Base-by-base conservation (phyloP, 192 early-diverging fungal genomes). In the Lunasporangiospora selenospora region DNA sequence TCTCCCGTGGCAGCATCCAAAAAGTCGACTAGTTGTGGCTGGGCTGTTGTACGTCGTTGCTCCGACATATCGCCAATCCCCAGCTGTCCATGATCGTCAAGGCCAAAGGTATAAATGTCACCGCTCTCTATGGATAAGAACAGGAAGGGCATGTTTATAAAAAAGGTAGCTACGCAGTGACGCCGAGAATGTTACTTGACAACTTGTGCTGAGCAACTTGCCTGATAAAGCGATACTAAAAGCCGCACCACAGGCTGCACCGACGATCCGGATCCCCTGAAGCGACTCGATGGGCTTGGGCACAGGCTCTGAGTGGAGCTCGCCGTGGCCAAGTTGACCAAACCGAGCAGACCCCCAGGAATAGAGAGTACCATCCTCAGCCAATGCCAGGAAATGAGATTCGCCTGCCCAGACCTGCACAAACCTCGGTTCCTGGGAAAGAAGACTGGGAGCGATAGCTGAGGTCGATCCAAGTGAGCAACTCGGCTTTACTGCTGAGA, bases 271-370 rank as follows among this genome's bases (percentile, higher is more conserved):
- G 2, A 79, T 64, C 24, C 77, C 77, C 26, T 75, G 49, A 16
- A 79, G 45, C 9, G 71, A 42, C 47, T 79, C 77, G 23, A 79
- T 61, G 3, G 54, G 36, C 33, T 62, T 73, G 5, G 77, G 77
- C 29, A 29, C 21, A 5, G 53, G 31, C 36, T 54, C 51, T 5
- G 61, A 79, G 5, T 7, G 39, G 0, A 60, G 15, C 45, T 79
- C 49, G 7, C 77, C 77, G 58, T 79, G 65, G 1, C 77, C 77
- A 11, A 79, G 53, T 37, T 79, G 77, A n/a, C 77, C 70, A 61
- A 69, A 46, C 48, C 77, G 48, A n/a, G 70, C 65, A 11, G 64
- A 64, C n/a, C 77, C 77, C 70, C 77, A 79, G 34, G 63, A 75
- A 38, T 61, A 75, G 2, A 79, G 56, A 30, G 60, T 55, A 1